Evolutionary conservation across 306 rosid species (phyloP).

Genomic region (Medicago truncatula): MtrunA17r5.0-ANR NC_053048.1:35714001-35714500

Average conservation of each 20-base stretch:
- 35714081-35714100: neutral
- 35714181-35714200: neutral
- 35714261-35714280: neutral
- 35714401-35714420: neutral
- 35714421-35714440: neutral
- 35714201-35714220: neutral
- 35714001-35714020: neutral
- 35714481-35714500: neutral
- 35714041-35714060: neutral
- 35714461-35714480: neutral
- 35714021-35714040: no score
- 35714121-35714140: conserved; percentile 5
- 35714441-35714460: neutral
- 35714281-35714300: neutral
- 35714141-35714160: neutral
- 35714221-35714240: neutral
- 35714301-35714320: neutral
- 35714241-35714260: neutral
- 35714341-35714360: neutral
- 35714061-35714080: neutral
- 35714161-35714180: neutral
- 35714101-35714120: neutral
- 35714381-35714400: neutral
- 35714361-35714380: neutral
- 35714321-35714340: neutral